phyloP scores from a whole-genome alignment of 164 flowering plant species.

The Tetracentron sinense region DNA sequence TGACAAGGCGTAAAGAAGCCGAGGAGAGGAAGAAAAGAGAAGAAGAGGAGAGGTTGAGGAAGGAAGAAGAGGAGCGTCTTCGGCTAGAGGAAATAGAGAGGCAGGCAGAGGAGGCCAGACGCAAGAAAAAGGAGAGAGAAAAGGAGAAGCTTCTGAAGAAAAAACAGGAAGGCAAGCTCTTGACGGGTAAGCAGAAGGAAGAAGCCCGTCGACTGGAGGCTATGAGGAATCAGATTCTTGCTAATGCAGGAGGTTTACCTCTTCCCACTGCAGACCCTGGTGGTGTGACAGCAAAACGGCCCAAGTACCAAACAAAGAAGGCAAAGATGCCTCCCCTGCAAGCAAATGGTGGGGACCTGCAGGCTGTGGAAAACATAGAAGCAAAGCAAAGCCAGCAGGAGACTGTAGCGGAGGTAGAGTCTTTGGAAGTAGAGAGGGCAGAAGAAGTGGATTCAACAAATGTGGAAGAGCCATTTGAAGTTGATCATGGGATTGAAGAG shows the following conservation, averaged over 20 bases:
- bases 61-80: constrained; percentile 89
- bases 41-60: constrained; percentile 81
- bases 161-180: constrained; percentile 74
- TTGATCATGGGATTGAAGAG: constrained; percentile 32
- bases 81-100: constrained; percentile 76
- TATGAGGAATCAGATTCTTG: constrained; percentile 81
- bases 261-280: constrained; percentile 39
- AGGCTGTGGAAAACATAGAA: constrained; percentile 33
- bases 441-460: constrained; percentile 36
- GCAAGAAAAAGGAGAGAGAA: constrained; percentile 79
- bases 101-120: constrained; percentile 81
- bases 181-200: constrained; percentile 90
- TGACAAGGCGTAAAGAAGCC: constrained; percentile 78
- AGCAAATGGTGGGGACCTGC: constrained; percentile 41
- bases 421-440: constrained; percentile 41
- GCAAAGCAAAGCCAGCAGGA: constrained; percentile 33
- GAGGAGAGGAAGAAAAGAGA: constrained; percentile 83
- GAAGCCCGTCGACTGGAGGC: constrained; percentile 75
- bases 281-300: constrained; percentile 49
- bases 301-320: constrained; percentile 70
- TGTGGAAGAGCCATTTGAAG: constrained; percentile 40
- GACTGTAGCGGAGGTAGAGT: constrained; percentile 23
- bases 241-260: constrained; percentile 38
- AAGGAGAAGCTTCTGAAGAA: constrained; percentile 83
- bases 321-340: constrained; percentile 46